A percentile compares a stretch with the other conserved stretches of the same genome.
Conservation (phyloP, 1,284 basidiomycete genomes). For the Cryptococcus floricola region DNA sequence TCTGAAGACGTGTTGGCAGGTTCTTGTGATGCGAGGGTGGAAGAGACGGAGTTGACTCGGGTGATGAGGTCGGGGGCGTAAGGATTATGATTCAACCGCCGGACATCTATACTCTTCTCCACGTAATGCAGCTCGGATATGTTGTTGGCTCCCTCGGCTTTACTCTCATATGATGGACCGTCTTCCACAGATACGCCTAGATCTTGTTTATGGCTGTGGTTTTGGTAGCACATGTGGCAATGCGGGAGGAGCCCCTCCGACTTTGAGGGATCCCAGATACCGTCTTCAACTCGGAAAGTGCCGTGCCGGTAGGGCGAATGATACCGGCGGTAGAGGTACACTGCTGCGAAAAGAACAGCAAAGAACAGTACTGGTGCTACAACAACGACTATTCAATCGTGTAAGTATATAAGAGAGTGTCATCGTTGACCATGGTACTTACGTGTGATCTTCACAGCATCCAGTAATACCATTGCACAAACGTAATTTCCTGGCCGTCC, state of each 20-base stretch:
- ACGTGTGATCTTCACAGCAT: neutral
- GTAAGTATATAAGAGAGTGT: neutral
- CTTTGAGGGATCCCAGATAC: neutral
- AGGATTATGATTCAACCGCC: slow-evolving; percentile 18
- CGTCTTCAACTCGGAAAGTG: neutral
- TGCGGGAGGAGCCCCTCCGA: neutral
- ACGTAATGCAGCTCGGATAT: slow-evolving; percentile 17
- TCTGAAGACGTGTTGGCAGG: slow-evolving; percentile 9
- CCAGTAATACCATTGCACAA: neutral
- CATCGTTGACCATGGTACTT: neutral
- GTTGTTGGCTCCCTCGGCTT: too few species aligned
- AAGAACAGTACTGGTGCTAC: slow-evolving; percentile 11
- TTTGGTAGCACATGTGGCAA: neutral
- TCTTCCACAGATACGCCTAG: neutral
- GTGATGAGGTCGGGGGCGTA: slow-evolving; percentile 13
- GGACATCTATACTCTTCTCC: slow-evolving; percentile 15
- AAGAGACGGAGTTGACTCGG: slow-evolving; percentile 24
- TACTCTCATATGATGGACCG: neutral
- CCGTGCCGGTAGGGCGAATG: neutral
- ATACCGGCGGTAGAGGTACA: slow-evolving; percentile 4
- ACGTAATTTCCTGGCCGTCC: too few species aligned
- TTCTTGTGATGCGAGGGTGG: slow-evolving; percentile 6
- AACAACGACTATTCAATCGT: slow-evolving; percentile 10
- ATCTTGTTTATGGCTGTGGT: neutral
- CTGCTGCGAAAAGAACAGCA: slow-evolving; percentile 5